phyloP scores from a whole-genome alignment of 768 basidiomycete species.

The Crucibulum laeve region DNA sequence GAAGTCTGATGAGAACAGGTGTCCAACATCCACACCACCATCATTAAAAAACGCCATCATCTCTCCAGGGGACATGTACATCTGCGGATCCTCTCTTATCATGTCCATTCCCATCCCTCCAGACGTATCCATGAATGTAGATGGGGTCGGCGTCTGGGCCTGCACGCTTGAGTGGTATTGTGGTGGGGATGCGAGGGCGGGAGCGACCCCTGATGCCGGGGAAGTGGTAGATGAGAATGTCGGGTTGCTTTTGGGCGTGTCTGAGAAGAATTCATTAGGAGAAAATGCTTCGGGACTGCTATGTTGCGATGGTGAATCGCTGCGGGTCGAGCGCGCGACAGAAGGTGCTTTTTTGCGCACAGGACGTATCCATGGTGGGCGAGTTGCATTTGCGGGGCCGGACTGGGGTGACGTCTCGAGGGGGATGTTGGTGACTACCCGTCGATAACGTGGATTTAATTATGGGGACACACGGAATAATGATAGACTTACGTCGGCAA shows the following conservation, averaged over 20 bases:
- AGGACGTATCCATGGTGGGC: slow-evolving; percentile 88
- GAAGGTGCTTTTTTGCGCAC: slow-evolving; percentile 72
- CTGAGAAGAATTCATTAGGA: slow-evolving; percentile 59
- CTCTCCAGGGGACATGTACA: slow-evolving; percentile 56
- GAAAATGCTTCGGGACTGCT: slow-evolving; percentile 67
- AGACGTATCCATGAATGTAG: slow-evolving; percentile 31
- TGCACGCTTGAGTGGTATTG: slow-evolving; percentile 10
- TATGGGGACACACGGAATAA: slow-evolving; percentile 4
- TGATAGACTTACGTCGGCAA: slow-evolving; percentile 61
- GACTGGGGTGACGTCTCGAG: slow-evolving; percentile 65
- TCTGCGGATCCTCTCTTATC: slow-evolving; percentile 38
- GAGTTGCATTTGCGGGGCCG: slow-evolving; percentile 36
- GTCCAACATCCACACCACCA: slow-evolving; percentile 30
- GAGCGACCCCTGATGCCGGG: slow-evolving; percentile 10
- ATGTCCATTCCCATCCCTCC: slow-evolving; percentile 39
- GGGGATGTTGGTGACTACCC: slow-evolving; percentile 77
- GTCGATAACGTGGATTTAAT: slow-evolving; percentile 6
- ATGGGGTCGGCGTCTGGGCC: slow-evolving; percentile 11
- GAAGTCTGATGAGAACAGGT: slow-evolving; percentile 3
- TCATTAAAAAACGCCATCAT: slow-evolving; percentile 61
- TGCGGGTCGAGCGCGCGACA: slow-evolving; percentile 37
- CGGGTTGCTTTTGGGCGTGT: slow-evolving; percentile 30
- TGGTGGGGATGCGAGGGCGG: slow-evolving; percentile 6
- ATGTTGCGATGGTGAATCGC: slow-evolving; percentile 41
- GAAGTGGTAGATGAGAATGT: slow-evolving; percentile 17